Evolutionary conservation across 768 basidiomycete genomes (phyloP), one percentile per base, ranked within the genome.

Genomic region (Pisolithus tinctorius): DNA sequence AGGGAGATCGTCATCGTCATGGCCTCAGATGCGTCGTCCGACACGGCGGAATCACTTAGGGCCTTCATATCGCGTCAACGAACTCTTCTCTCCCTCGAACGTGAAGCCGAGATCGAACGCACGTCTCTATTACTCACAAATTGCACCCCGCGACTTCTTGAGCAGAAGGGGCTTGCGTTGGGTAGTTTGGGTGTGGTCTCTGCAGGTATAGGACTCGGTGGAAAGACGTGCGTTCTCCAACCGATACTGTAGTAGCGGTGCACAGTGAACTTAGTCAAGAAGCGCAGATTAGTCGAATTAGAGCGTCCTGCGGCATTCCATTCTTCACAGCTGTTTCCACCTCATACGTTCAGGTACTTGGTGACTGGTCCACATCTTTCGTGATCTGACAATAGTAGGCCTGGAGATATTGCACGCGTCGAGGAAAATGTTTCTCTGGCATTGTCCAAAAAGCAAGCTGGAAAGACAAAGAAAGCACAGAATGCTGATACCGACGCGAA

Each of bases 361-460:
- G 31, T 48, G 45, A 38, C 37, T 27, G 39, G 26, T 38, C 53
- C 56, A 48, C 59, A 53, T 55, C 17, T 26, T 34, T 13, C 29
- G 10, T 16, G 31, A 29, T 29, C 29, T 31, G 6, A 47, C 20
- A 16, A 11, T 36, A 27, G 23, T 57, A 91, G 93, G 48, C 82
- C 89, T 9, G 95, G 95, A 13, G 94, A 98, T 68, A 74, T 94
- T 27, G 93, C 90, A 4, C 75, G 88, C 25, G 84, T 96, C 30
- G 90, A 94, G 61, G 79, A 87, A 11, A 80, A 88, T 63, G 69
- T 81, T 0, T 63, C 74, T 6, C 68, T 60, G 16, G 51, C 68
- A 16, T 57, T 71, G 5, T 20, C 50, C 0, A 76, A 67, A 55
- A 77, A 73, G 54, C 37, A 64, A 1, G 71, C 74, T 49, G 83